These are phyloP conservation scores for Vigna unguiculata DNA, from an alignment of 306 rosid genomes.

Conservation along the genomic window DNA sequence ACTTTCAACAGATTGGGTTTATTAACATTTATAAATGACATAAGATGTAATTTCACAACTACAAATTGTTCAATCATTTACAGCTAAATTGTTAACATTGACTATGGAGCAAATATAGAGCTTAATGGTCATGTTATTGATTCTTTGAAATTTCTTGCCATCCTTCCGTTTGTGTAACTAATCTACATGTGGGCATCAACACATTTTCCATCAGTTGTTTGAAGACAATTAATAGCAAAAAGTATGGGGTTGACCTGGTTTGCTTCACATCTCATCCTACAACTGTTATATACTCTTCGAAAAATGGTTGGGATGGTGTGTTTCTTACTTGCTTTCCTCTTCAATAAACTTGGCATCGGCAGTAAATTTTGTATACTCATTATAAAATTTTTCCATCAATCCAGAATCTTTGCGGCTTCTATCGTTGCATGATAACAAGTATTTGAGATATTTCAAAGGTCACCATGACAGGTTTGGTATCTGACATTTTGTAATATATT, in stretches of 20 bases:
- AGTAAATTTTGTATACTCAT: conserved; percentile 6
- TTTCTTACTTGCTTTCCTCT: conserved; percentile 19
- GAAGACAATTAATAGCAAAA: conserved; percentile 98
- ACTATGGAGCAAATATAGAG: conserved; percentile 14
- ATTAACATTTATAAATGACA: conserved; percentile 33
- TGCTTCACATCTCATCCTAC: conserved; percentile 96
- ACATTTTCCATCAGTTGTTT: conserved; percentile 68
- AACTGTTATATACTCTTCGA: conserved; percentile 94
- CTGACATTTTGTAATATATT: conserved; percentile 9
- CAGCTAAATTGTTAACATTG: conserved; percentile 8
- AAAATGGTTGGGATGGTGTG: conserved; percentile 99
- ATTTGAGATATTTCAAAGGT: conserved; percentile 95
- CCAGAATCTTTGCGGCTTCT: conserved; percentile 94
- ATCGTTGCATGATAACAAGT: conserved; percentile 91
- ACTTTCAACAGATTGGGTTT: conserved; percentile 19
- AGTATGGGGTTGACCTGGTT: conserved; percentile 96
- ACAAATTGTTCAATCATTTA: conserved; percentile 19
- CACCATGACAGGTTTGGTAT: conserved; percentile 88
- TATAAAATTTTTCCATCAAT: conserved; percentile 39
- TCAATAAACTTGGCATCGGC: background rate
- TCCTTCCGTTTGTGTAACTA: conserved; percentile 4
- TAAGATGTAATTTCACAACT: background rate
- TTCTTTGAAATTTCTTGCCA: conserved; percentile 11
- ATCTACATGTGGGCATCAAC: conserved; percentile 10
- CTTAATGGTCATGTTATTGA: background rate